Evolutionary conservation across 176 grass and related monocot species (phyloP).

Genomic region (Aegilops bicornis): DNA sequence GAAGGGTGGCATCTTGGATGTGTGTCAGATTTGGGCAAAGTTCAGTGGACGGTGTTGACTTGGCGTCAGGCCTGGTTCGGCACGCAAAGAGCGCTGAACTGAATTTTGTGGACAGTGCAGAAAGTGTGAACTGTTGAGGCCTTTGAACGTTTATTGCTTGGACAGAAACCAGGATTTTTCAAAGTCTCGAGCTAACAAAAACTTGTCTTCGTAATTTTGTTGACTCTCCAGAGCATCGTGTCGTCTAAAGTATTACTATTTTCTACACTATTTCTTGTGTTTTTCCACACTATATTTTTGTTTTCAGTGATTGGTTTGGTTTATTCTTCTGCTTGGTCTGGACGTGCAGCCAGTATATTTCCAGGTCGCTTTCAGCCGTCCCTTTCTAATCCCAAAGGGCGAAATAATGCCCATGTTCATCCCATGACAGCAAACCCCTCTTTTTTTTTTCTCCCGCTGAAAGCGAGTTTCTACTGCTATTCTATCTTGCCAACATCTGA

Average conservation of each 20-base stretch:
- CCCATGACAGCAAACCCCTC: background rate
- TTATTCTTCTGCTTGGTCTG: background rate
- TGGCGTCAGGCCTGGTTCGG: background rate
- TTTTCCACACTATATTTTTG: background rate
- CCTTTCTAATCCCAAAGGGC: background rate
- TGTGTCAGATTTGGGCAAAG: background rate
- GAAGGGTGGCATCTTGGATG: background rate
- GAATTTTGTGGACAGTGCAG: background rate
- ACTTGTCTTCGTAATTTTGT: background rate
- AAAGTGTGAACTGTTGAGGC: background rate
- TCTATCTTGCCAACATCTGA: background rate
- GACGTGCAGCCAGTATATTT: background rate
- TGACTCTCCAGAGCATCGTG: background rate
- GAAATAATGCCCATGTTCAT: slow-evolving; percentile 16
- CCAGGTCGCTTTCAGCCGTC: slow-evolving; percentile 10
- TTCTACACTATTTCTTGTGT: background rate
- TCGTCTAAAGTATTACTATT: background rate
- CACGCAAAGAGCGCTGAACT: background rate
- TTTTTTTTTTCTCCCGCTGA: background rate
- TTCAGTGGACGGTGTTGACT: background rate
- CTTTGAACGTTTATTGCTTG: background rate
- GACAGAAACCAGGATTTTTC: background rate
- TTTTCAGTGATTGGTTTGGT: background rate
- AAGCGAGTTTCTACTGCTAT: slow-evolving; percentile 13
- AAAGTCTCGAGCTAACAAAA: background rate